phyloP scores from a whole-genome alignment of 2,329 filamentous ascomycete species.

The Colletotrichum filicis region DNA sequence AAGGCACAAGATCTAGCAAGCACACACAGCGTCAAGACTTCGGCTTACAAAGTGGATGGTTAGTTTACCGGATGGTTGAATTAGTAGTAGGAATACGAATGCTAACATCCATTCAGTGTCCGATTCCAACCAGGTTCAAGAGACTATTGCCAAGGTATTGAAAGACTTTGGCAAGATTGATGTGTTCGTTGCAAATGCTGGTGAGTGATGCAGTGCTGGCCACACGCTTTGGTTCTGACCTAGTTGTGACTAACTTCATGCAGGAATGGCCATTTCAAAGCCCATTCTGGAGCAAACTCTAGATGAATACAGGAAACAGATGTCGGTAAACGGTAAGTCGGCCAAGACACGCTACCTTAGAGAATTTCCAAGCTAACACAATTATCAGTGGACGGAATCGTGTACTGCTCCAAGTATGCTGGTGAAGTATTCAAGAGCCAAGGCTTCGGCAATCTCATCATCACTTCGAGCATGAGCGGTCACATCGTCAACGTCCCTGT shows the following conservation, averaged over 20 bases:
- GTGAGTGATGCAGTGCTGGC: conserved; percentile 31
- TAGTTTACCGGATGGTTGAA: background rate
- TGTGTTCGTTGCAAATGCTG: conserved; percentile 55
- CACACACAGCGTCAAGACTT: conserved; percentile 48
- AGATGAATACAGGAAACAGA: conserved; percentile 61
- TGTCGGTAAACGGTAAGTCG: conserved; percentile 62
- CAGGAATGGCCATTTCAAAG: conserved; percentile 62
- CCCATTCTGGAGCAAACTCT: conserved; percentile 64
- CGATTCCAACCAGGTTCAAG: conserved; percentile 47
- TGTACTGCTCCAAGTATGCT: conserved; percentile 55
- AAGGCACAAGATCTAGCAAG: conserved; percentile 47
- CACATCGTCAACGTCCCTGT: conserved; percentile 63
- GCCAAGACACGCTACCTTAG: too few relatives aligned
- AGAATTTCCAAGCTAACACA: background rate
- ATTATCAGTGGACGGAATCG: conserved; percentile 55
- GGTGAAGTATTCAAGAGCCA: conserved; percentile 56
- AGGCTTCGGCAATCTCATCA: conserved; percentile 61
- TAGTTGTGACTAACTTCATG: fast-evolving
- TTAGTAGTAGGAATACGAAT: background rate
- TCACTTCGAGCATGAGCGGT: conserved; percentile 61
- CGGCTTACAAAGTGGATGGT: conserved; percentile 56
- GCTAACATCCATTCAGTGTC: conserved; percentile 48
- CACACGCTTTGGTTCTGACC: too few relatives aligned
- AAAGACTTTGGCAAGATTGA: conserved; percentile 55
- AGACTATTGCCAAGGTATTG: conserved; percentile 46